Conservation (phyloP, 257 asterid genomes). For the Fraxinus cuspidata region DNA sequence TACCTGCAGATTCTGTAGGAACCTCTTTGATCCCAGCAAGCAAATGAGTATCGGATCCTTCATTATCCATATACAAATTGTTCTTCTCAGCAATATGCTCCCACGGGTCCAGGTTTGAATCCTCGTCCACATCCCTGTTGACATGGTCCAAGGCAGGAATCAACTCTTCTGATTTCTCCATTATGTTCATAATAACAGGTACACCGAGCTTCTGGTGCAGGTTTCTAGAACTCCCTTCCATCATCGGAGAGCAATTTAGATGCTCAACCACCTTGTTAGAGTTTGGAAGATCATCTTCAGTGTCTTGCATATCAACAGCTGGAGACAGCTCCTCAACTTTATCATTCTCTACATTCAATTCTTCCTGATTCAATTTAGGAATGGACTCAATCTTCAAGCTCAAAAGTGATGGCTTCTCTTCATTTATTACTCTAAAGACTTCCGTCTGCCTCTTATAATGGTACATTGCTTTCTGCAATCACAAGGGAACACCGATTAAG, state of each 20-base stretch:
- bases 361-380: slow-evolving; percentile 35
- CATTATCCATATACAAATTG: slow-evolving; percentile 31
- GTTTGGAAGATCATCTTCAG: slow-evolving; percentile 30
- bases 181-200: slow-evolving; percentile 22
- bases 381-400: slow-evolving; percentile 21
- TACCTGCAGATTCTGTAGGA: slow-evolving; percentile 21
- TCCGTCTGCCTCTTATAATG: slow-evolving; percentile 68
- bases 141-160: slow-evolving; percentile 21
- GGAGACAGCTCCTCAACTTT: slow-evolving; percentile 38
- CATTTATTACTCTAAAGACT: slow-evolving; percentile 27
- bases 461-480: slow-evolving; percentile 72
- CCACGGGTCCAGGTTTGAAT: slow-evolving; percentile 19
- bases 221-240: slow-evolving; percentile 29
- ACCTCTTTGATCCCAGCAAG: slow-evolving; percentile 31
- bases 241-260: slow-evolving; percentile 30
- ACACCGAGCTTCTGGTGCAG: slow-evolving; percentile 29
- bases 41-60: slow-evolving; percentile 32
- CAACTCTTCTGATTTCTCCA: slow-evolving; percentile 35
- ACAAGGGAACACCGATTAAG: neutral
- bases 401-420: slow-evolving; percentile 29
- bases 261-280: slow-evolving; percentile 27
- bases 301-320: slow-evolving; percentile 31
- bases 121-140: slow-evolving; percentile 29
- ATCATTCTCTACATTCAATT: slow-evolving; percentile 25
- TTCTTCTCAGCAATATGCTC: slow-evolving; percentile 28